Conservation (phyloP, 164 flowering plant genomes). For the Malania oleifera region DNA sequence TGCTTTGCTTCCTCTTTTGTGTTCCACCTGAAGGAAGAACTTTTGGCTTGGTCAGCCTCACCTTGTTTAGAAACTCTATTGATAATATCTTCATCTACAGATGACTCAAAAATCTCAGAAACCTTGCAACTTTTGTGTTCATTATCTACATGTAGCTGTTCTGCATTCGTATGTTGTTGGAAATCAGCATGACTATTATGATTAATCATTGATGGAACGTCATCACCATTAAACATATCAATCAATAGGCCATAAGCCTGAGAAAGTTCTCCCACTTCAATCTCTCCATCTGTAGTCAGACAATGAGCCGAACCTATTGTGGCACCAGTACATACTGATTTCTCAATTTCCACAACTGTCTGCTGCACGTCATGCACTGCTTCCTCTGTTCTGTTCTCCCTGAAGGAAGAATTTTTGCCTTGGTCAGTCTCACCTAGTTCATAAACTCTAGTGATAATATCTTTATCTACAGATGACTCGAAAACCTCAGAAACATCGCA, state of each 20-base stretch:
- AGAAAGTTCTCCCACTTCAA: constrained; percentile 51
- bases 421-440: constrained; percentile 9
- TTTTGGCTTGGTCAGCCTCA: constrained; percentile 8
- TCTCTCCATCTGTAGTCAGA: constrained; percentile 20
- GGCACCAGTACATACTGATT: constrained; percentile 10
- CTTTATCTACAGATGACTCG: constrained; percentile 5
- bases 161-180: constrained; percentile 5
- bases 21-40: constrained; percentile 5
- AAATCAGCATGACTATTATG: constrained; percentile 4
- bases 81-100: constrained; percentile 5
- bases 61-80: constrained; percentile 10
- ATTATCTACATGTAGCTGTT: constrained; percentile 4
- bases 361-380: constrained; percentile 15
- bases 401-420: constrained; percentile 1
- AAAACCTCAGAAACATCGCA: neutral
- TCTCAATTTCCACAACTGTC: constrained; percentile 21
- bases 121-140: neutral
- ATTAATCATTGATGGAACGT: constrained; percentile 6
- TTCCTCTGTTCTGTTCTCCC: constrained; percentile 12
- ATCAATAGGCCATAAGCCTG: constrained; percentile 11
- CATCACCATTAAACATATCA: constrained; percentile 11
- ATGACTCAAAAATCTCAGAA: neutral
- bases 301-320: constrained; percentile 5
- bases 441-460: constrained; percentile 6
- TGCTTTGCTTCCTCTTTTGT: constrained; percentile 13